Conservation (phyloP, 768 basidiomycete genomes). For the Russula foetens region DNA sequence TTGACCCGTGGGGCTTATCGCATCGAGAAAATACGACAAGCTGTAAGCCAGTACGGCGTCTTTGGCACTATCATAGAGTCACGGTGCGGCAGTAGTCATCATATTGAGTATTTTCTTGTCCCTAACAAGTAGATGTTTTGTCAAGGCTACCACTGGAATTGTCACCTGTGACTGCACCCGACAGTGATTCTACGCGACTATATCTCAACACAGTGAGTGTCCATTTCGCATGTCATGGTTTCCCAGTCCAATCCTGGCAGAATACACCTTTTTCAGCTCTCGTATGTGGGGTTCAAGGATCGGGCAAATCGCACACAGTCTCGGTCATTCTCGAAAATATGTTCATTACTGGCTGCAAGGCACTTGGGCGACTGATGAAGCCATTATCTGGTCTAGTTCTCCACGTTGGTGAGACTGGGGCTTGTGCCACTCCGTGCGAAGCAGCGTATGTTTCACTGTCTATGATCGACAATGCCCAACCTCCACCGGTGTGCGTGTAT, state of each 20-base stretch:
- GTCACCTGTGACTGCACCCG: neutral
- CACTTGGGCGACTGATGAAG: slow-evolving; percentile 44
- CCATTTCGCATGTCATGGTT: neutral
- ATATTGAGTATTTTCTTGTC: neutral
- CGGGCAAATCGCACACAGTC: slow-evolving; percentile 68
- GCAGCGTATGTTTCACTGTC: slow-evolving; percentile 40
- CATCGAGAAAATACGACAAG: slow-evolving; percentile 18
- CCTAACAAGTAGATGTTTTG: neutral
- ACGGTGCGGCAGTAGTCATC: neutral
- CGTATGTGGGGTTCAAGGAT: slow-evolving; percentile 72
- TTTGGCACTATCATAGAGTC: slow-evolving; percentile 33
- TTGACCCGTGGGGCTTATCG: slow-evolving; percentile 26
- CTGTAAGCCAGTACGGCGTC: slow-evolving; percentile 53
- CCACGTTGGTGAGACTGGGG: slow-evolving; percentile 63
- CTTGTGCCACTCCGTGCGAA: slow-evolving; percentile 49
- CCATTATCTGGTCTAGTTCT: slow-evolving; percentile 57
- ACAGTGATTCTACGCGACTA: slow-evolving; percentile 30
- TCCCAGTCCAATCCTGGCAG: slow-evolving; percentile 27
- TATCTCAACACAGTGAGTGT: slow-evolving; percentile 58
- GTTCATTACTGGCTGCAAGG: slow-evolving; percentile 44
- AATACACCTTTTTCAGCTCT: slow-evolving; percentile 68
- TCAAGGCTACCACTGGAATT: neutral
- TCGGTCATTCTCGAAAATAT: slow-evolving; percentile 63
- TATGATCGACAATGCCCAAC: slow-evolving; percentile 19
- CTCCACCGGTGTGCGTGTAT: slow-evolving; percentile 38